These are phyloP conservation scores for Acorus calamus DNA, from an alignment of 106 monocot species.

Conservation along the genomic window DNA sequence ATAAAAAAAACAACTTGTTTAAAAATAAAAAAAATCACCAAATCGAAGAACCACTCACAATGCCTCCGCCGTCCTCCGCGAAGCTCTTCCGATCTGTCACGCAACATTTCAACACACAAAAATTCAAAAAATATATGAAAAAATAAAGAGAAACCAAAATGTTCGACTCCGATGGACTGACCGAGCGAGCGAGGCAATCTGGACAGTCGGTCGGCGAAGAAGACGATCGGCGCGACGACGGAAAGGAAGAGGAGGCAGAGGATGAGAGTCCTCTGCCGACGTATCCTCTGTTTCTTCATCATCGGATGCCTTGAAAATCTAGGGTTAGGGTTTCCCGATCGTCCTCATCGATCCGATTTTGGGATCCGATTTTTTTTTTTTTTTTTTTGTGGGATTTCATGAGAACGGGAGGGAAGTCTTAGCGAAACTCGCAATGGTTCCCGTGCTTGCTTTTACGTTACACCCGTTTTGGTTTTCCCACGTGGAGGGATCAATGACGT, in stretches of 20 bases:
- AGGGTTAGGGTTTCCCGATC: background rate
- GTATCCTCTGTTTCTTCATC: background rate
- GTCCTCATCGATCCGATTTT: too few relatives aligned
- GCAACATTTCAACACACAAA: background rate
- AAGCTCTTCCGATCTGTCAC: too few relatives aligned
- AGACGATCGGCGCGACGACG: conserved; percentile 7
- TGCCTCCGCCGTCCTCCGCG: too few relatives aligned
- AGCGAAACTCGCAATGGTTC: too few relatives aligned
- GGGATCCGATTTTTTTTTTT: too few relatives aligned
- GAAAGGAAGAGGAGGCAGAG: conserved; percentile 9
- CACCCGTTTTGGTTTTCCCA: too few relatives aligned
- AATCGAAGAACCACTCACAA: background rate
- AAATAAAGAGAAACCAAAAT: background rate
- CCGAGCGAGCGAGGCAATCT: conserved; percentile 4
- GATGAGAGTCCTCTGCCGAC: conserved; percentile 8
- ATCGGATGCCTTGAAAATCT: background rate
- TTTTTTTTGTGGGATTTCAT: too few relatives aligned
- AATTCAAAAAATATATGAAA: background rate
- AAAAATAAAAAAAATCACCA: background rate
- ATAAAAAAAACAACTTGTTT: background rate
- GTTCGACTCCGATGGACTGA: background rate
- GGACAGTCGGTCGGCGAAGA: background rate
- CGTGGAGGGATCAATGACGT: too few relatives aligned
- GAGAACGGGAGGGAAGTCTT: too few relatives aligned
- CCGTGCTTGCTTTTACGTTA: too few relatives aligned